These are phyloP conservation scores for Paulownia fortunei DNA, from an alignment of 257 asterid species.

Conservation along the genomic window DNA sequence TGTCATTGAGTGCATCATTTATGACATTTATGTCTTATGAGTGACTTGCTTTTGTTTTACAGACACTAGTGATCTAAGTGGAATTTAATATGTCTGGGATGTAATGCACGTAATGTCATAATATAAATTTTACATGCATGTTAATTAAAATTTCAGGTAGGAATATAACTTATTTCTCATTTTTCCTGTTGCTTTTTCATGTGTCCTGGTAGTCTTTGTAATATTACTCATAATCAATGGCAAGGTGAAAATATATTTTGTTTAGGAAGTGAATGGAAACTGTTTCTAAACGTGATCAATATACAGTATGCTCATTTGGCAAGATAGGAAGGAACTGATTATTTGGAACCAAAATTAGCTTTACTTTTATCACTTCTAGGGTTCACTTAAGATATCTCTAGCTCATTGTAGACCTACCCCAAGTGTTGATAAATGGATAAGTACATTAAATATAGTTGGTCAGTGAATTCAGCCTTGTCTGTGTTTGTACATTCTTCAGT, in stretches of 20 bases:
- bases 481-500: background rate
- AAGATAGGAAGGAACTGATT: background rate
- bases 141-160: background rate
- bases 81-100: background rate
- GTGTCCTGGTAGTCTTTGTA: background rate
- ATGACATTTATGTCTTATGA: conserved; percentile 1
- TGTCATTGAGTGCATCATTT: background rate
- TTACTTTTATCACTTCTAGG: background rate
- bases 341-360: background rate
- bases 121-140: background rate
- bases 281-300: background rate
- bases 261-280: background rate
- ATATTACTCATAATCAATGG: background rate
- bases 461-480: background rate
- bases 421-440: background rate
- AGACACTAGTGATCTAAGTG: background rate
- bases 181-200: background rate
- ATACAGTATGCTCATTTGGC: background rate
- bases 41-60: background rate
- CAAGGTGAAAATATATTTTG: background rate
- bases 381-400: background rate
- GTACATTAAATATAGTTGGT: background rate
- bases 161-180: background rate
- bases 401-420: background rate
- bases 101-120: background rate